Conservation (phyloP, 2,329 filamentous ascomycete species). For the Stemphylium vesicarium region DNA sequence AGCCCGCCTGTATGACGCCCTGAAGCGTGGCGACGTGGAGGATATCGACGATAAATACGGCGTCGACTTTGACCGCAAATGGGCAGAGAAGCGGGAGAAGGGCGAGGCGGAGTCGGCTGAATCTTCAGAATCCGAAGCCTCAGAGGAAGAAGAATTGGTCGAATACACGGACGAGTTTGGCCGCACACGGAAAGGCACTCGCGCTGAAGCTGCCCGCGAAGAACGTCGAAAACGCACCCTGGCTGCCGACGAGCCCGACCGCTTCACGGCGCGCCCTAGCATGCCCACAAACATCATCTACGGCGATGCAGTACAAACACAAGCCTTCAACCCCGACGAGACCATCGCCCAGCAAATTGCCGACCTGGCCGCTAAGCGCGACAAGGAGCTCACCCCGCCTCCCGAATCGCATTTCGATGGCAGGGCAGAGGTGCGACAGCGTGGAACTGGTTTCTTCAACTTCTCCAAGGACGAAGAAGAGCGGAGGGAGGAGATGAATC, state of each 20-base stretch:
- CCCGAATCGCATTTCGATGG: conserved; percentile 86
- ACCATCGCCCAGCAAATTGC: conserved; percentile 72
- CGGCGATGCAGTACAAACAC: conserved; percentile 82
- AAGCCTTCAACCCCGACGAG: conserved; percentile 81
- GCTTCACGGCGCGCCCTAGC: conserved; percentile 70
- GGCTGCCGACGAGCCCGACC: conserved; percentile 67
- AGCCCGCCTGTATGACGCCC: conserved; percentile 81
- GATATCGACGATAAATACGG: conserved; percentile 69
- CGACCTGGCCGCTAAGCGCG: conserved; percentile 75
- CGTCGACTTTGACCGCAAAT: conserved; percentile 96
- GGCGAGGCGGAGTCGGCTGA: conserved; percentile 52
- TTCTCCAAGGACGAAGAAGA: conserved; percentile 79
- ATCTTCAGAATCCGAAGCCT: conserved; percentile 40
- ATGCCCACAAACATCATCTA: conserved; percentile 77
- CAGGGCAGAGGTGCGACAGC: conserved; percentile 79
- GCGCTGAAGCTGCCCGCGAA: conserved; percentile 69
- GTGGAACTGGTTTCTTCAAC: conserved; percentile 89
- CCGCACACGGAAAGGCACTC: conserved; percentile 75
- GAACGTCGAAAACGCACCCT: conserved; percentile 64
- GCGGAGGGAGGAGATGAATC: conserved; percentile 75
- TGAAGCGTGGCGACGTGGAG: conserved; percentile 84
- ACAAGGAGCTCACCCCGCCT: conserved; percentile 80
- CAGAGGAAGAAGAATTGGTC: conserved; percentile 67
- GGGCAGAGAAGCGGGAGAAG: conserved; percentile 71
- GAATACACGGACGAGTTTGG: conserved; percentile 95